Conservation (phyloP, 2,329 filamentous ascomycete genomes). For the Verticillium isaacii region DNA sequence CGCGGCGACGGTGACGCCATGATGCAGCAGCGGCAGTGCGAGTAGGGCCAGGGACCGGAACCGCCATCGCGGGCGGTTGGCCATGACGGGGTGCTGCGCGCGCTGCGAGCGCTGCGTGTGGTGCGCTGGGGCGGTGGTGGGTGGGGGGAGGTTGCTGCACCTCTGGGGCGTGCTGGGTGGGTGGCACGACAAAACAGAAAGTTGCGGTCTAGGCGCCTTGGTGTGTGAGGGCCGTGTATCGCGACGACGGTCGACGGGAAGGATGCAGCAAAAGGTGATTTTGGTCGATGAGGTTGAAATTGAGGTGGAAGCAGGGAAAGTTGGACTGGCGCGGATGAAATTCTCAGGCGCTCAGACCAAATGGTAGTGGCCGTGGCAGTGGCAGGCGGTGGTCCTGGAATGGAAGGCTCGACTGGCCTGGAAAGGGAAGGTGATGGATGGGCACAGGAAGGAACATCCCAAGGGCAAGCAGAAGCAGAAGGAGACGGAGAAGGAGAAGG, state of each 20-base stretch:
- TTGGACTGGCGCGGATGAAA: slow-evolving; percentile 1
- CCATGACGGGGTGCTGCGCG: neutral
- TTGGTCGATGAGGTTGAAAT: neutral
- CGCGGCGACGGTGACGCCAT: neutral
- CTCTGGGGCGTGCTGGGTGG: neutral
- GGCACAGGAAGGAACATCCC: neutral
- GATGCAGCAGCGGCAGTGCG: neutral
- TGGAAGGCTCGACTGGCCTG: neutral
- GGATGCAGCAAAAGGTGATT: neutral
- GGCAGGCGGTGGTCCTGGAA: neutral
- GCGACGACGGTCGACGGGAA: neutral
- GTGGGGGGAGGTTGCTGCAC: neutral
- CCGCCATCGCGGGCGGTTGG: neutral
- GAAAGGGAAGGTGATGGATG: neutral
- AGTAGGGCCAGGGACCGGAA: neutral
- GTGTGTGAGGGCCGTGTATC: neutral
- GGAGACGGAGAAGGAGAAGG: neutral
- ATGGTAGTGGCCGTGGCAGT: neutral
- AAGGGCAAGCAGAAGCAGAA: too few species aligned
- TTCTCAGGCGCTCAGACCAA: neutral
- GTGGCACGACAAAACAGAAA: neutral
- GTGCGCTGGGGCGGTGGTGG: neutral
- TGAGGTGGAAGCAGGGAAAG: slow-evolving; percentile 7
- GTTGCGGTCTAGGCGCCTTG: neutral
- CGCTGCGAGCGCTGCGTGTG: neutral